phyloP scores from a whole-genome alignment of 2,329 filamentous ascomycete genomes.

The Camillea tinctor region DNA sequence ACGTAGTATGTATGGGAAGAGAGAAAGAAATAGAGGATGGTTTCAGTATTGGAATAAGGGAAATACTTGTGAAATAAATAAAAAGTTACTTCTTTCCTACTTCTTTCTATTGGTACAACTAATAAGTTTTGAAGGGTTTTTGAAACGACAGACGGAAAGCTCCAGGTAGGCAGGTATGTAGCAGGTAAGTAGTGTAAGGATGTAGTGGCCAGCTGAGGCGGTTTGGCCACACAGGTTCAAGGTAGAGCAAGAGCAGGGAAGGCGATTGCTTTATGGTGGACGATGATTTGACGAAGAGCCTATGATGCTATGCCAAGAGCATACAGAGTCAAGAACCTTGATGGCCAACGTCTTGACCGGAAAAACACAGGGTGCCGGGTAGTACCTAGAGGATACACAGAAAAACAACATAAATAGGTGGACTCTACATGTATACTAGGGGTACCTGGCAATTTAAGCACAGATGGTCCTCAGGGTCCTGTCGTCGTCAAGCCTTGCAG shows the following conservation, averaged over 20 bases:
- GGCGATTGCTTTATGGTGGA: slow-evolving; percentile 8
- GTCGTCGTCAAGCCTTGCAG: not conserved
- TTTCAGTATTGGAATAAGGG: too few species aligned
- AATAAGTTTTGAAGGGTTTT: not conserved
- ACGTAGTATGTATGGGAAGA: too few species aligned
- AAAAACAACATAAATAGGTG: not conserved
- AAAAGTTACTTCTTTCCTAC: not conserved
- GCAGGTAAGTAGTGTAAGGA: not conserved
- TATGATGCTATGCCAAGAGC: slow-evolving; percentile 24
- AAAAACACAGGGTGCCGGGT: not conserved
- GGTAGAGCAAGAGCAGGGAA: not conserved
- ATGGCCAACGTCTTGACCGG: slow-evolving; percentile 18
- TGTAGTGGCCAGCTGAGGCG: not conserved
- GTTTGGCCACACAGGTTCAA: slow-evolving; percentile 11
- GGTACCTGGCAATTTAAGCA: not conserved
- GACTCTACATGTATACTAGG: too few species aligned
- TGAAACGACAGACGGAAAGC: not conserved
- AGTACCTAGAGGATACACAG: not conserved
- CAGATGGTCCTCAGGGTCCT: not conserved
- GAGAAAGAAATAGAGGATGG: too few species aligned
- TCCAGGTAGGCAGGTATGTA: not conserved
- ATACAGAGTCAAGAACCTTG: slow-evolving; percentile 24
- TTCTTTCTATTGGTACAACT: not conserved
- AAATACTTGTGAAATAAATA: not conserved
- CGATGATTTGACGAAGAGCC: slow-evolving; percentile 20